Conservation (phyloP, 352 stramenopile genomes). For the Pythium dissimile region DNA sequence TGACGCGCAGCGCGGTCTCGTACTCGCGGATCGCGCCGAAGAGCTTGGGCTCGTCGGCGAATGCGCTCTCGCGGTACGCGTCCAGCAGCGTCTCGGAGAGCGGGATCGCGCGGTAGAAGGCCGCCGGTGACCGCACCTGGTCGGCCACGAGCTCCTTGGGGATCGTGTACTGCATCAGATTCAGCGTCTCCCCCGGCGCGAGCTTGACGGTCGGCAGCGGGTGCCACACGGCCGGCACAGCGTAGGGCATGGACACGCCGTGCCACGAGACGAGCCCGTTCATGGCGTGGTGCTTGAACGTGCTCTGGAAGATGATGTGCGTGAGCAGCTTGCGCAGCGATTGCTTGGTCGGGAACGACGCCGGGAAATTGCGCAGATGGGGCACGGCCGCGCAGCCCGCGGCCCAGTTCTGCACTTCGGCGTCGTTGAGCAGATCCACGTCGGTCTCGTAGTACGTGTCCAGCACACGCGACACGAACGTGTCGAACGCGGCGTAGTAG, state of each 20-base stretch:
- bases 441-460: slow-evolving; percentile 32
- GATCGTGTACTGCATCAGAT: slow-evolving; percentile 7
- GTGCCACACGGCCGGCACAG: slow-evolving; percentile 6
- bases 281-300: slow-evolving; percentile 22
- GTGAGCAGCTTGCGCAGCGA: slow-evolving; percentile 8
- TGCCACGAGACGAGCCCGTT: slow-evolving; percentile 19
- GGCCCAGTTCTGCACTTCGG: slow-evolving; percentile 27
- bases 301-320: slow-evolving; percentile 15
- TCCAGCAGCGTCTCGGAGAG: slow-evolving; percentile 14
- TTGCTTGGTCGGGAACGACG: background rate
- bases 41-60: slow-evolving; percentile 16
- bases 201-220: slow-evolving; percentile 15
- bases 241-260: slow-evolving; percentile 11
- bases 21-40: slow-evolving; percentile 11
- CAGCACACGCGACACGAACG: slow-evolving; percentile 24
- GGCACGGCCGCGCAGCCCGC: background rate
- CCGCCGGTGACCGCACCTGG: slow-evolving; percentile 6
- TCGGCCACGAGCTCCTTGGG: slow-evolving; percentile 8
- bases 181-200: background rate
- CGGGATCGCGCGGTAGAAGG: slow-evolving; percentile 17
- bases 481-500: slow-evolving; percentile 26
- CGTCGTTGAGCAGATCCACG: slow-evolving; percentile 23
- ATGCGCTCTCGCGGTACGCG: slow-evolving; percentile 14
- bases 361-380: slow-evolving; percentile 12
- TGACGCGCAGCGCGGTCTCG: slow-evolving; percentile 11